Base-by-base conservation (phyloP, 306 rosid species). In the Castanospermum australe region DNA sequence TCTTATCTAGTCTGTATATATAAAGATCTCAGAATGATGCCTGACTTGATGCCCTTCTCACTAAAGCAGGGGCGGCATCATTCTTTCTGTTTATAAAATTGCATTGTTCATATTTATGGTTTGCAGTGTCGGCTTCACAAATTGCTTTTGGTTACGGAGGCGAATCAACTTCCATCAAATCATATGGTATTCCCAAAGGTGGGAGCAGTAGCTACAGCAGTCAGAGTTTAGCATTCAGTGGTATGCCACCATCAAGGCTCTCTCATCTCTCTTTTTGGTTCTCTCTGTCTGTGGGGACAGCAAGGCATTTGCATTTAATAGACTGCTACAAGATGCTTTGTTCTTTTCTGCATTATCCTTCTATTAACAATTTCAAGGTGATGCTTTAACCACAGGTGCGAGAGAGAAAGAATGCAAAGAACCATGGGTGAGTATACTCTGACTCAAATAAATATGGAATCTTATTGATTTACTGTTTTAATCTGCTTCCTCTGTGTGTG, bases 111-210 rank as follows among this genome's bases (percentile, higher is more conserved):
- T 60, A 2, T 69, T 33, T 77, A 55, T 45, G 42, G 69, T 84
- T 79, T 79, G 54, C 92, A 91, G 97, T 85, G 87, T 81, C 83
- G 67, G 82, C 92, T 38, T 74, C 88, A 6, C 88, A 86, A 84
- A 83, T 90, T 84, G 94, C 93, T 48, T 93, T 92, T 79, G 99
- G 99, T 76, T 24, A 55, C 63, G 97, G 94, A 67, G 95, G 90
- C 36, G 79, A 78, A 51, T 75, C 96, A 55, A n/a, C 82, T 33
- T 66, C 86, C 68, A 2, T 81, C 60, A 91, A 80, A 85, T 77
- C 91, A 39, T 89, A 48, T 76, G 88, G 87, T 73, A 6, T 24
- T 87, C 70, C 75, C 28, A 84, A 59, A 75, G 80, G 81, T 73
- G 86, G 76, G 8, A 82, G 55, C 72, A 45, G 22, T 42, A 52